phyloP scores from a whole-genome alignment of 2,329 filamentous ascomycete genomes.

The Rachicladosporium sp. region DNA sequence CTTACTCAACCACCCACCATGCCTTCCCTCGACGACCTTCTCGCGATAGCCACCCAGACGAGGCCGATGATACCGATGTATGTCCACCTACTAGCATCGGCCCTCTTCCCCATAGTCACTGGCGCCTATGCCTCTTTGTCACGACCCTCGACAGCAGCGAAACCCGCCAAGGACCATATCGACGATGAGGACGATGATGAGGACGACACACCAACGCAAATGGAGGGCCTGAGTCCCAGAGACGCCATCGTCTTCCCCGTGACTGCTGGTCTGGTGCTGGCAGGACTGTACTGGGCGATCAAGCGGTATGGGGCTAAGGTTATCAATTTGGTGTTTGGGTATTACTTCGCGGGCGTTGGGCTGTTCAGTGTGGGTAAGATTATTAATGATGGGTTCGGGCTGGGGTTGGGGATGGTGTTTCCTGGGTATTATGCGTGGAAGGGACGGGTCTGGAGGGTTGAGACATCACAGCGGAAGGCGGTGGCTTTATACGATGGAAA shows the following conservation, averaged over 20 bases:
- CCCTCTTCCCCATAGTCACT: conserved; percentile 71
- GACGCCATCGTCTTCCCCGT: conserved; percentile 81
- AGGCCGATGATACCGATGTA: conserved; percentile 29
- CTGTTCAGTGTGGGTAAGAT: conserved; percentile 65
- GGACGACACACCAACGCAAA: conserved; percentile 41
- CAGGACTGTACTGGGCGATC: conserved; percentile 74
- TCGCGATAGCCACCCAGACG: not conserved
- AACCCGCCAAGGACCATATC: conserved; percentile 37
- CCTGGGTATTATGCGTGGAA: conserved; percentile 53
- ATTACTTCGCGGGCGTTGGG: conserved; percentile 71
- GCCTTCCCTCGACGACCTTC: not conserved
- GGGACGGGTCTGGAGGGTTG: conserved; percentile 39
- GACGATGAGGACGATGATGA: conserved; percentile 43
- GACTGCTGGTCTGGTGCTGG: conserved; percentile 58
- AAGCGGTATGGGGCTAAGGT: conserved; percentile 75
- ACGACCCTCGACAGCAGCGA: conserved; percentile 66
- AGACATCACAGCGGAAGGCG: conserved; percentile 23
- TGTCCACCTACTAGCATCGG: conserved; percentile 51
- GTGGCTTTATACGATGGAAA: conserved; percentile 5
- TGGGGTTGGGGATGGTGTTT: conserved; percentile 56
- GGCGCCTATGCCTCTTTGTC: conserved; percentile 76
- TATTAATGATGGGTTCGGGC: conserved; percentile 56
- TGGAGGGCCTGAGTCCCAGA: conserved; percentile 58
- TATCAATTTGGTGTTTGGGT: conserved; percentile 69
- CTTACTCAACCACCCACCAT: not conserved